A percentile compares a stretch with the other conserved stretches of the same genome.
These are phyloP conservation scores for Linderina pennispora DNA, from an alignment of 192 early-diverging fungal genomes.

Conservation along the genomic window DNA sequence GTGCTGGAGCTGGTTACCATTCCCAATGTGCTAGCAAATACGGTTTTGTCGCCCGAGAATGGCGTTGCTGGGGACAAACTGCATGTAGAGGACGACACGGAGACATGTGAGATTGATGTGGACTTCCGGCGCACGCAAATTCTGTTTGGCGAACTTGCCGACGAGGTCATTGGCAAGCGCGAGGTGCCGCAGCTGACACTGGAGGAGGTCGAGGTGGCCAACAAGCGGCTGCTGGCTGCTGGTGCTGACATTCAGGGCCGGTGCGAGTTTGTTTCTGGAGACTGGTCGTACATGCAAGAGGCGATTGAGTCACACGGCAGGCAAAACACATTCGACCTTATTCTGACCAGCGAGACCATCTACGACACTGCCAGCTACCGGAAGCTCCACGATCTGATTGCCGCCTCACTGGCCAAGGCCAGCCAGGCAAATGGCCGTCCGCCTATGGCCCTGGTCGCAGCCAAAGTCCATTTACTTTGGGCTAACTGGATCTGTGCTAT, in stretches of 20 bases:
- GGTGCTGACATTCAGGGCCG: slow-evolving; percentile 18
- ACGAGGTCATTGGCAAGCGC: slow-evolving; percentile 27
- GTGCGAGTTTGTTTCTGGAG: slow-evolving; percentile 58
- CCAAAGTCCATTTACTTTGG: slow-evolving; percentile 96
- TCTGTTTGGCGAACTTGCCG: slow-evolving; percentile 30
- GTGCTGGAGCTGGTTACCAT: slow-evolving; percentile 83
- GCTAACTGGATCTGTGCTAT: slow-evolving; percentile 74
- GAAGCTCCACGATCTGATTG: slow-evolving; percentile 56
- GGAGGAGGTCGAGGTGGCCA: slow-evolving; percentile 28
- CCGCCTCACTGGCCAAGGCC: slow-evolving; percentile 35
- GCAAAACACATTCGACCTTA: slow-evolving; percentile 57
- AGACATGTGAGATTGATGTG: slow-evolving; percentile 37
- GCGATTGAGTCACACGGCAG: slow-evolving; percentile 41
- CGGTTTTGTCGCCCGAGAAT: slow-evolving; percentile 30
- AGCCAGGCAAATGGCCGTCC: neutral
- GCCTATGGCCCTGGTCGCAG: slow-evolving; percentile 62
- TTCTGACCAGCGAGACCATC: slow-evolving; percentile 76
- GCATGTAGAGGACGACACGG: slow-evolving; percentile 24
- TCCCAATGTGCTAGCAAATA: slow-evolving; percentile 88
- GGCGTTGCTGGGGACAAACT: slow-evolving; percentile 57
- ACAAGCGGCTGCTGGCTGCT: slow-evolving; percentile 9
- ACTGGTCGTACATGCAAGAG: slow-evolving; percentile 54
- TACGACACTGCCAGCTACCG: slow-evolving; percentile 60
- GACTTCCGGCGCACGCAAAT: slow-evolving; percentile 34
- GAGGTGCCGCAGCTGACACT: slow-evolving; percentile 33